Evolutionary conservation across 2,329 filamentous ascomycete genomes (phyloP), one percentile per base, ranked within the genome.

Genomic region (Scorias spongiosa): DNA sequence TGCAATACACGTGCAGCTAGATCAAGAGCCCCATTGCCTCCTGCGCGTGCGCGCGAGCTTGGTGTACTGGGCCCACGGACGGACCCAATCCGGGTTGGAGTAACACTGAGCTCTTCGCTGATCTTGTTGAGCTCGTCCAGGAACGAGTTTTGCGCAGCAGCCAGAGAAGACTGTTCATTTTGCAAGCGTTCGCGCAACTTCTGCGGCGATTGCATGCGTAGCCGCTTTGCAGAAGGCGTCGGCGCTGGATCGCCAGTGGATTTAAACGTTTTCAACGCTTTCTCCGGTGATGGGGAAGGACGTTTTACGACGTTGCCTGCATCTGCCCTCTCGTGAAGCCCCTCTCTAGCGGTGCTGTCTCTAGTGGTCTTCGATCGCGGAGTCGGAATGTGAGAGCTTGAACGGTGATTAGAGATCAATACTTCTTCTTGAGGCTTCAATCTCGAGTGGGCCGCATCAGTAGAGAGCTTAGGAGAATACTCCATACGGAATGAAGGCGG

Each of bases 131-230:
- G 68, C 58, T 95, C 88, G 4, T 77, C 75, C 59, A 81, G 77
- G 11, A 95, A 64, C 2, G 74, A 74, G 2, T 73, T 70, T 48
- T 88, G 84, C 0, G 80, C 78, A 8, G 79, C 76, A 5, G 78
- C 76, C 12, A 88, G 76, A 0, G 80, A 75, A 44, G 75, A 78
- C 62, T 87, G 86, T 60, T 94, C 87, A 40, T 76, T 80, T 54
- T 89, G 81, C 1, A 95, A 71, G 29, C 89, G 80, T 64, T 95
- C 88, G 14, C 88, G 82, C 38, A 80, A 66, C 62, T 79, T 79
- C 51, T 78, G 74, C 2, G 76, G 75, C 32, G 71, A 77, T 54
- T 79, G 76, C 69, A 78, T 72, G 37, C 69, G 67, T 15, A 89
- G 68, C 58, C 83, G 88, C 53, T 82, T 81, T 17, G 47, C 38